A percentile compares a stretch with the other conserved stretches of the same genome.
phyloP scores from a whole-genome alignment of 2,329 filamentous ascomycete species.

The Pestalotiopsis sp. region DNA sequence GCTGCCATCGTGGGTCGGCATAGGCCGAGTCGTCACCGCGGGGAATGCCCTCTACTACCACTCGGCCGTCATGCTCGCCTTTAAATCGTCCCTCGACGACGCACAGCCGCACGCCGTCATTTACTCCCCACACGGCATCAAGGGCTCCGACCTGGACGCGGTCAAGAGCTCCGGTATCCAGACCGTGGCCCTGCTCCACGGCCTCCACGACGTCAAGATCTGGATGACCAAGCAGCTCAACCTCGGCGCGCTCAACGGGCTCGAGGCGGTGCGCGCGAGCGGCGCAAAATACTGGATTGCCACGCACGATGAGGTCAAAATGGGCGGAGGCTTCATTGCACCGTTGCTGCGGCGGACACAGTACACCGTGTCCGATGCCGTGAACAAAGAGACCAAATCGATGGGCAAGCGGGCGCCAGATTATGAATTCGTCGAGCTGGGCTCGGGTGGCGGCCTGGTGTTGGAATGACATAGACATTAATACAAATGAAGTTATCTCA shows the following conservation, averaged over 20 bases:
- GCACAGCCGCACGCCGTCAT: slow-evolving; percentile 44
- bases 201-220: slow-evolving; percentile 63
- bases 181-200: slow-evolving; percentile 64
- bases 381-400: slow-evolving; percentile 37
- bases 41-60: slow-evolving; percentile 64
- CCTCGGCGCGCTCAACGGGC: slow-evolving; percentile 64
- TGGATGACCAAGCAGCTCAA: slow-evolving; percentile 59
- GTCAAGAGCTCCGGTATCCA: slow-evolving; percentile 47
- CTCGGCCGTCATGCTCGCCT: slow-evolving; percentile 62
- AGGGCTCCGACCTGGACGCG: slow-evolving; percentile 44
- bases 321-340: slow-evolving; percentile 59
- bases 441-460: slow-evolving; percentile 58
- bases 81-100: slow-evolving; percentile 32
- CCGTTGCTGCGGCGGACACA: slow-evolving; percentile 47
- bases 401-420: slow-evolving; percentile 36
- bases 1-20: slow-evolving; percentile 64
- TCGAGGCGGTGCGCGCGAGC: slow-evolving; percentile 55
- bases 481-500: background rate
- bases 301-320: slow-evolving; percentile 68
- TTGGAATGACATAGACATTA: slow-evolving; percentile 32
- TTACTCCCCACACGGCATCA: slow-evolving; percentile 68
- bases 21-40: slow-evolving; percentile 57
- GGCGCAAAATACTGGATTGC: slow-evolving; percentile 65
- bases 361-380: slow-evolving; percentile 47
- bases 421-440: slow-evolving; percentile 54